These are phyloP conservation scores for Annulohypoxylon bovei DNA, from an alignment of 495 filamentous ascomycete genomes.

Conservation along the genomic window DNA sequence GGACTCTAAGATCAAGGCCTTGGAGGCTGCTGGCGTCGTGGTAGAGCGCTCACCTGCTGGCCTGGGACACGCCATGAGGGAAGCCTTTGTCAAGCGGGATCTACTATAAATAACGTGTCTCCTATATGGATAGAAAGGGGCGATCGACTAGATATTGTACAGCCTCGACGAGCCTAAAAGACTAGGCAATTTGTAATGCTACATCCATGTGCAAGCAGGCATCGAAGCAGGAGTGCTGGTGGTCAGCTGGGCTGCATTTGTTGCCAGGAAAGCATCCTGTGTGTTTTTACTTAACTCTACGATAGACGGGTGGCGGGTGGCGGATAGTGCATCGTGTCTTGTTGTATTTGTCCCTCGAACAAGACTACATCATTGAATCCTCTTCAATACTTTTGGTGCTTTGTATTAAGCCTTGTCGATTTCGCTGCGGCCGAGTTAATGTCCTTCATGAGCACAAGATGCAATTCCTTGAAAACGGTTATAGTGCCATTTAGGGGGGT, in stretches of 20 bases:
- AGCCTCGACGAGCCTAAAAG: background rate
- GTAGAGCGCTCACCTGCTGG: constrained; percentile 94
- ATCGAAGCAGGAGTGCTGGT: constrained; percentile 1
- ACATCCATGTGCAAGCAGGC: constrained; percentile 1
- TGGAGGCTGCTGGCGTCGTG: constrained; percentile 92
- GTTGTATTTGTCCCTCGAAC: constrained; percentile 24
- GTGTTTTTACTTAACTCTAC: constrained; percentile 34
- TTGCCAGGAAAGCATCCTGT: constrained; percentile 24
- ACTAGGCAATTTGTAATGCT: constrained; percentile 8
- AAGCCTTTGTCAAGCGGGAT: constrained; percentile 95
- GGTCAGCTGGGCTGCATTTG: constrained; percentile 13
- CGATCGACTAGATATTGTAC: constrained; percentile 14
- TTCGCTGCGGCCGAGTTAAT: background rate
- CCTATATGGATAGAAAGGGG: constrained; percentile 5
- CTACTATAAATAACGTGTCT: constrained; percentile 73
- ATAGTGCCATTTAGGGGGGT: background rate
- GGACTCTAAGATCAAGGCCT: constrained; percentile 94
- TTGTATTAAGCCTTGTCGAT: background rate
- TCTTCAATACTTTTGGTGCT: background rate
- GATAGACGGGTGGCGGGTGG: constrained; percentile 33
- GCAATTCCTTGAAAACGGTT: background rate
- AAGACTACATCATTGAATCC: constrained; percentile 10
- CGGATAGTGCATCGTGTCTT: constrained; percentile 35
- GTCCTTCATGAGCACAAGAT: background rate
- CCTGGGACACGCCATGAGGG: constrained; percentile 90